phyloP scores from a whole-genome alignment of 495 filamentous ascomycete species.

The Penicillium cataractarum region DNA sequence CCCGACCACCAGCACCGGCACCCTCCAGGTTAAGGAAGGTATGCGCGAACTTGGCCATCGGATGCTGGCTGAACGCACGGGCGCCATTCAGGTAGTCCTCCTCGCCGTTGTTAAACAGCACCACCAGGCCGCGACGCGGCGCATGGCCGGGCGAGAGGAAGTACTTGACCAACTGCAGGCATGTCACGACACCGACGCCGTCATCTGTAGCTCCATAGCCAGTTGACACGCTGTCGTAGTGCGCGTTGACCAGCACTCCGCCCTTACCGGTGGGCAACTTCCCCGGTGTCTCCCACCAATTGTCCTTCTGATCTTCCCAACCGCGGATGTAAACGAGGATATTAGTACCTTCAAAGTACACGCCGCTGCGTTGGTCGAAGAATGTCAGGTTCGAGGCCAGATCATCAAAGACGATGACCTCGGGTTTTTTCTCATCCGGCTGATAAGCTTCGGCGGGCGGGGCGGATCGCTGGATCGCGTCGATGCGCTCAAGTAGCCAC shows the following conservation, averaged over 20 bases:
- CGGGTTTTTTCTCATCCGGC: conserved; percentile 33
- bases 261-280: conserved; percentile 61
- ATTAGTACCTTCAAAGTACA: conserved; percentile 92
- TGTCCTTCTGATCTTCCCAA: conserved; percentile 65
- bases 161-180: conserved; percentile 85
- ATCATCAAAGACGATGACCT: conserved; percentile 77
- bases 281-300: conserved; percentile 62
- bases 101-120: conserved; percentile 93
- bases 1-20: conserved; percentile 89
- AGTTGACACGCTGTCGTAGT: conserved; percentile 93
- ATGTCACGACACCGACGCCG: conserved; percentile 83
- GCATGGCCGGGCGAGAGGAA: conserved; percentile 78
- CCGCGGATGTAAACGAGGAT: conserved; percentile 91
- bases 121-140: conserved; percentile 78
- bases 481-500: conserved; percentile 74
- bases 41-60: conserved; percentile 73
- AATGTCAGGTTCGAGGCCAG: conserved; percentile 77
- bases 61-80: conserved; percentile 80
- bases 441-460: conserved; percentile 23
- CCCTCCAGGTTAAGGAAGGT: conserved; percentile 95
- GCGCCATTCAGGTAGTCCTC: conserved; percentile 94
- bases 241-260: conserved; percentile 89
- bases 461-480: conserved; percentile 66
- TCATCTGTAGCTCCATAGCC: conserved; percentile 93
- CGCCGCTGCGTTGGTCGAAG: conserved; percentile 38